Percentiles rank a stretch among this genome's conserved stretches.
These are phyloP conservation scores for Pseudohalonectria lignicola DNA, from an alignment of 2,329 filamentous ascomycete genomes.

Conservation along the genomic window DNA sequence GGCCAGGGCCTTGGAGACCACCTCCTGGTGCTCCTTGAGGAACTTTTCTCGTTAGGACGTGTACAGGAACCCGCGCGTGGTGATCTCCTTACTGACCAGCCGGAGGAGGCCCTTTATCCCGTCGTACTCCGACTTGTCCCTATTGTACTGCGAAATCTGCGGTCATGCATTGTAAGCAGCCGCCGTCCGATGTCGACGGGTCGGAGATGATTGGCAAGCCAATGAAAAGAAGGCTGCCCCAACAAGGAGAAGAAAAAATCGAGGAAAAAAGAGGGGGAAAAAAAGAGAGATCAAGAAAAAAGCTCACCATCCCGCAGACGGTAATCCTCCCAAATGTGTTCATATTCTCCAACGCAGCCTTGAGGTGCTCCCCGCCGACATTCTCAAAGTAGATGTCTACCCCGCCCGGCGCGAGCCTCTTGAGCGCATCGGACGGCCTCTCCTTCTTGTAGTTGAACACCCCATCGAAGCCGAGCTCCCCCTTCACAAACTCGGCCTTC, in stretches of 20 bases:
- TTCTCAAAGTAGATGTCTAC: slow-evolving; percentile 58
- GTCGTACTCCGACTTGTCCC: slow-evolving; percentile 38
- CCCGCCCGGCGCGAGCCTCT: slow-evolving; percentile 61
- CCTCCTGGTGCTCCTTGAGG: slow-evolving; percentile 60
- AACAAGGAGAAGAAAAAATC: background rate
- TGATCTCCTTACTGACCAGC: slow-evolving; percentile 58
- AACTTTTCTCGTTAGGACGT: too few species aligned
- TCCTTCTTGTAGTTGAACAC: slow-evolving; percentile 90
- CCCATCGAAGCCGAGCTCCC: slow-evolving; percentile 39
- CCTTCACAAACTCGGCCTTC: slow-evolving; percentile 57
- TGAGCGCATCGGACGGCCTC: slow-evolving; percentile 54
- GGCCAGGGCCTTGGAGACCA: slow-evolving; percentile 62
- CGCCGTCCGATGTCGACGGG: too few species aligned
- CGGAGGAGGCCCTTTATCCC: slow-evolving; percentile 55
- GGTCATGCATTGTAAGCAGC: too few species aligned
- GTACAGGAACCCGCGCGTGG: slow-evolving; percentile 64
- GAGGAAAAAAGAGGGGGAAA: background rate
- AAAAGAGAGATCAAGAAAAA: background rate
- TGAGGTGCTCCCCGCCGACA: slow-evolving; percentile 40
- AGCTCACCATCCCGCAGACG: slow-evolving; percentile 47
- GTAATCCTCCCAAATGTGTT: slow-evolving; percentile 57
- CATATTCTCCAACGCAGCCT: slow-evolving; percentile 30
- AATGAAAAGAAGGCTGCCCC: too few species aligned
- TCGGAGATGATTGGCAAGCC: slow-evolving; percentile 14
- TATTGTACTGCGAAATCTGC: slow-evolving; percentile 68